Conservation (phyloP, 2,329 filamentous ascomycete species). For the Orbilia quercus region DNA sequence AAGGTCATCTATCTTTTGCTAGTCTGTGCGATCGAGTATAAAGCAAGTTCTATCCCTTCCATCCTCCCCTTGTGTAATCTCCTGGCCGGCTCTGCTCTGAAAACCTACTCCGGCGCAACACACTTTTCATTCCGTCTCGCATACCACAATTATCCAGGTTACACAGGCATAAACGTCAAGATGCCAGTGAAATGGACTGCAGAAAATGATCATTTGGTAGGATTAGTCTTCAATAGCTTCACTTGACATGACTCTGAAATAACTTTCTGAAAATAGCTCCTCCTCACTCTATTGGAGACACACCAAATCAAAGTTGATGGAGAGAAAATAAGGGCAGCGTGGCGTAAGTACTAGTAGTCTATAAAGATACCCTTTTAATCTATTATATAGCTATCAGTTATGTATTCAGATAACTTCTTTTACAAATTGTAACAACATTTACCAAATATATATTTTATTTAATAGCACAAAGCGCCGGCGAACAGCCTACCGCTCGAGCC, state of each 20-base stretch:
- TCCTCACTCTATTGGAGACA: slow-evolving; percentile 43
- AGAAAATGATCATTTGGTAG: slow-evolving; percentile 54
- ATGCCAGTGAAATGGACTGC: slow-evolving; percentile 54
- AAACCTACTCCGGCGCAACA: slow-evolving; percentile 15
- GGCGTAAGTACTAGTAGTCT: slow-evolving; percentile 34
- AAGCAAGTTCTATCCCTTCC: slow-evolving; percentile 42
- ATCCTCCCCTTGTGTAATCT: slow-evolving; percentile 3
- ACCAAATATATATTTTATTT: not conserved
- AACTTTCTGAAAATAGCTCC: slow-evolving; percentile 19
- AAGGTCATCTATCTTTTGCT: slow-evolving; percentile 29
- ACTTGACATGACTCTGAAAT: not conserved
- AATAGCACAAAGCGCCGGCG: slow-evolving; percentile 39
- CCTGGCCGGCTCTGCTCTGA: not conserved
- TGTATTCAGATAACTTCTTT: no score
- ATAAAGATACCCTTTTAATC: no score
- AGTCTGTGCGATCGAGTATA: slow-evolving; percentile 29
- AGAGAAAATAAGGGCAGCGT: slow-evolving; percentile 44
- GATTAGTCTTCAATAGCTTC: not conserved
- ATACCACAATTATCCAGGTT: slow-evolving; percentile 1
- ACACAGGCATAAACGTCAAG: slow-evolving; percentile 1
- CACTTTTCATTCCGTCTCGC: slow-evolving; percentile 19
- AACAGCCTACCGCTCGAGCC: slow-evolving; percentile 47
- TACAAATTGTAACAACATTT: not conserved
- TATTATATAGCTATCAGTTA: no score
- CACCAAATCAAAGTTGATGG: slow-evolving; percentile 49